Evolutionary conservation across 2,329 filamentous ascomycete species (phyloP).

Genomic region (Celoporthe dispersa): DNA sequence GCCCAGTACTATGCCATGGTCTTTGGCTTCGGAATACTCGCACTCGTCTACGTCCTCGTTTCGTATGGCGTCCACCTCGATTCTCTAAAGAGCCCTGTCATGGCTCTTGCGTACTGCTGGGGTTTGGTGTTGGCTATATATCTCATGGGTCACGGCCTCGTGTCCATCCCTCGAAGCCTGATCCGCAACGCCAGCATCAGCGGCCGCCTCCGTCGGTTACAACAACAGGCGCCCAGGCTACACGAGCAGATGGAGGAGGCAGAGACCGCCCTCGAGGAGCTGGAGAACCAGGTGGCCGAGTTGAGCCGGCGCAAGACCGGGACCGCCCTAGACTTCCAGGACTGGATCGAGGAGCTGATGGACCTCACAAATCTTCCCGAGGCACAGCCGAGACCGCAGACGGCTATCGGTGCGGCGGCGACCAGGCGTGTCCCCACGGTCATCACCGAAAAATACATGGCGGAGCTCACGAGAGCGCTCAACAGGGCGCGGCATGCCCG

Average conservation of each 20-base stretch:
- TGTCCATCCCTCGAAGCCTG: slow-evolving; percentile 83
- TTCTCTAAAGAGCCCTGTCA: slow-evolving; percentile 81
- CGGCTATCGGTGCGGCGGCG: slow-evolving; percentile 48
- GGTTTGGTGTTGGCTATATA: slow-evolving; percentile 91
- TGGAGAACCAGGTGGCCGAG: slow-evolving; percentile 81
- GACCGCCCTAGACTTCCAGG: slow-evolving; percentile 74
- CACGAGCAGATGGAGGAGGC: slow-evolving; percentile 90
- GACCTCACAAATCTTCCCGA: slow-evolving; percentile 77
- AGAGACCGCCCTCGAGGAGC: slow-evolving; percentile 74
- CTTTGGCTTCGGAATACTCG: slow-evolving; percentile 70
- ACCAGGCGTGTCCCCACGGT: slow-evolving; percentile 70
- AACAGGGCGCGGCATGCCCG: slow-evolving; percentile 82
- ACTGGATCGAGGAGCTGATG: slow-evolving; percentile 94
- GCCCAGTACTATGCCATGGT: slow-evolving; percentile 86
- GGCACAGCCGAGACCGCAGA: slow-evolving; percentile 50
- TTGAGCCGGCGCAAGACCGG: slow-evolving; percentile 81
- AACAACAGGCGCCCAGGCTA: slow-evolving; percentile 76
- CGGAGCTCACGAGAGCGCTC: slow-evolving; percentile 82
- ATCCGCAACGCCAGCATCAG: slow-evolving; percentile 80
- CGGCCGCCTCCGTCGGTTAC: slow-evolving; percentile 73
- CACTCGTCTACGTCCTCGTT: slow-evolving; percentile 82
- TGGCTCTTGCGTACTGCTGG: slow-evolving; percentile 96
- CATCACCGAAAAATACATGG: slow-evolving; percentile 91
- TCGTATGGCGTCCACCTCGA: slow-evolving; percentile 73
- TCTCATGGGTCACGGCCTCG: slow-evolving; percentile 95